Conservation (phyloP, 1,139 yeast genomes). For the Blastobotrys malaysiensis region DNA sequence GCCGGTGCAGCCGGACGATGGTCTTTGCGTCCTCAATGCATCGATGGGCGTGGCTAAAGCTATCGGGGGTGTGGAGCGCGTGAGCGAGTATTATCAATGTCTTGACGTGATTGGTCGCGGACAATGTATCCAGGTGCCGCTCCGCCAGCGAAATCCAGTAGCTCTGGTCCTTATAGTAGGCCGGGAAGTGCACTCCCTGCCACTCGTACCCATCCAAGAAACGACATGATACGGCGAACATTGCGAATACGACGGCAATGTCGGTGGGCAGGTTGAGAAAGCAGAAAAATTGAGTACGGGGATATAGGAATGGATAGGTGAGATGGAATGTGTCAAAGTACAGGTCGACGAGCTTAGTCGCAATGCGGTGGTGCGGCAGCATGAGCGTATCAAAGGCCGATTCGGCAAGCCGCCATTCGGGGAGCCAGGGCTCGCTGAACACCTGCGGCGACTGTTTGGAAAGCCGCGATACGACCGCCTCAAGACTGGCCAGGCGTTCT, state of each 20-base stretch:
- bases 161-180: conserved; percentile 22
- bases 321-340: conserved; percentile 48
- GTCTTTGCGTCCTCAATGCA: conserved; percentile 9
- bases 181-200: neutral
- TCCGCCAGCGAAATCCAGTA: conserved; percentile 23
- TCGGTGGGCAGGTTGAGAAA: conserved; percentile 36
- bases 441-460: neutral
- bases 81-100: conserved; percentile 15
- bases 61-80: conserved; percentile 13
- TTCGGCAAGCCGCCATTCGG: conserved; percentile 12
- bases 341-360: conserved; percentile 40
- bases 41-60: conserved; percentile 9
- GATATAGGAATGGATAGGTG: conserved; percentile 42
- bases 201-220: conserved; percentile 18
- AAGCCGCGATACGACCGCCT: neutral
- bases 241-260: conserved; percentile 43
- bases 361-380: conserved; percentile 41
- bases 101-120: conserved; percentile 16
- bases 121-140: conserved; percentile 15
- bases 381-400: conserved; percentile 32
- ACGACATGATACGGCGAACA: conserved; percentile 43
- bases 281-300: conserved; percentile 36
- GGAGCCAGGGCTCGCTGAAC: conserved; percentile 2
- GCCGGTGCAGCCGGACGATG: conserved; percentile 11
- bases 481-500: neutral